Evolutionary conservation across 2,329 filamentous ascomycete genomes (phyloP).

Genomic region (Alternaria solani): DNA sequence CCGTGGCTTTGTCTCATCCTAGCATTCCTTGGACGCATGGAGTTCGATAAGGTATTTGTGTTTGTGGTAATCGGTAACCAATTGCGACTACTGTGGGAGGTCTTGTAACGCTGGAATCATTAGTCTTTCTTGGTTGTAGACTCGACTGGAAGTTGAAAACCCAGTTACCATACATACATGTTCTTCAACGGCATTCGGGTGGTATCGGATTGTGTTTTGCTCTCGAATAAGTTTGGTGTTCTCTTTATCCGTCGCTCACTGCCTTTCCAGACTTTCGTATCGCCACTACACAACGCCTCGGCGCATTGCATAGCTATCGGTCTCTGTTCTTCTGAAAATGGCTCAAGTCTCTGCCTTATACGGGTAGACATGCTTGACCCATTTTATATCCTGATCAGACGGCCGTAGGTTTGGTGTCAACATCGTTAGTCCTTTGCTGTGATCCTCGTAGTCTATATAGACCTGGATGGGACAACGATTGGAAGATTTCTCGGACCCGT

Average conservation of each 20-base stretch:
- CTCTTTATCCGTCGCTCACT: too few relatives aligned
- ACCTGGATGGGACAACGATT: not conserved
- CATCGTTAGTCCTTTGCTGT: not conserved
- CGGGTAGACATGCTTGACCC: slow-evolving; percentile 1
- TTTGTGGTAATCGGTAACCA: not conserved
- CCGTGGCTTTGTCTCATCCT: not conserved
- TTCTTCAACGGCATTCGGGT: not conserved
- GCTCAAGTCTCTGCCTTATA: not conserved
- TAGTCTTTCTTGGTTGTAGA: not conserved
- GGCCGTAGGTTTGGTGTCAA: slow-evolving; percentile 6
- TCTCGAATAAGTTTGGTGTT: too few relatives aligned
- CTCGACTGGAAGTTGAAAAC: not conserved
- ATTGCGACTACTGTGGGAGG: not conserved
- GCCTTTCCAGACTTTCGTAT: too few relatives aligned
- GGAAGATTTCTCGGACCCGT: not conserved
- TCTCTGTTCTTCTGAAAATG: not conserved
- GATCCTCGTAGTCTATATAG: not conserved
- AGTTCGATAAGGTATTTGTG: not conserved
- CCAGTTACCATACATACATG: not conserved
- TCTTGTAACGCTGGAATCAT: not conserved
- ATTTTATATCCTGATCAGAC: slow-evolving; percentile 7
- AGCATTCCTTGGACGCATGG: not conserved
- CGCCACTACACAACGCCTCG: not conserved
- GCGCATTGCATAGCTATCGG: not conserved
- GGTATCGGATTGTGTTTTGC: not conserved